Evolutionary conservation across 352 stramenopile species (phyloP), one percentile per base, ranked within the genome.

Genomic region (Blastocystis sp.): DNA sequence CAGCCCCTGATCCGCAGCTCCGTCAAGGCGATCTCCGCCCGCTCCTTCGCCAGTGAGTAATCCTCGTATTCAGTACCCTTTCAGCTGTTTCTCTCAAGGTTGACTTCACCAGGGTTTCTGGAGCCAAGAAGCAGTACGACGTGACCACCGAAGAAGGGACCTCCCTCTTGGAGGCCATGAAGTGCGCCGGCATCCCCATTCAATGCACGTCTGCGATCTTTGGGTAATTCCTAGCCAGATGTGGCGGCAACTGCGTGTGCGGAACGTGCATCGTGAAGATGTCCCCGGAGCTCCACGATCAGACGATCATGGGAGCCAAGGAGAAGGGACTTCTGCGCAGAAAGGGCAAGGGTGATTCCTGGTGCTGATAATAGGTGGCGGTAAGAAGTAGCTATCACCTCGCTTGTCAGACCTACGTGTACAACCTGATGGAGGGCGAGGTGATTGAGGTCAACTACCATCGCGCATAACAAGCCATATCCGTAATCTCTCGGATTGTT

Each of bases 181-280:
- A 76, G 41, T 5, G 65, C 3, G 65, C 65, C 34, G 65, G n/a
- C 11, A 34, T 76, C 52, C 65, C 65, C 34, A 7, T 76, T 76
- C 65, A 34, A 4, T 53, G 65, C 52, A 34, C 34, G n/a, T n/a
- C n/a, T n/a, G n/a, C n/a, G n/a, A n/a, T n/a, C n/a, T n/a, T n/a
- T n/a, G n/a, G n/a, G n/a, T n/a, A n/a, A n/a, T n/a, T n/a, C n/a
- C n/a, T n/a, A n/a, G n/a, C n/a, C n/a, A n/a, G n/a, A 11, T 76
- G 65, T 40, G 65, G 65, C 52, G 65, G 65, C 11, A 76, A 76
- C 23, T 76, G 65, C 65, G 38, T 52, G 41, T 76, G 65, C 65
- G 65, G 65, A 21, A 7, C 7, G 5, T 76, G 65, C 65, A 38
- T 23, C n/a, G 65, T 76, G 65, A 41, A 52, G 41, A 11, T 76